Conservation (phyloP, 768 basidiomycete genomes). For the Rhizopogon salebrosus region DNA sequence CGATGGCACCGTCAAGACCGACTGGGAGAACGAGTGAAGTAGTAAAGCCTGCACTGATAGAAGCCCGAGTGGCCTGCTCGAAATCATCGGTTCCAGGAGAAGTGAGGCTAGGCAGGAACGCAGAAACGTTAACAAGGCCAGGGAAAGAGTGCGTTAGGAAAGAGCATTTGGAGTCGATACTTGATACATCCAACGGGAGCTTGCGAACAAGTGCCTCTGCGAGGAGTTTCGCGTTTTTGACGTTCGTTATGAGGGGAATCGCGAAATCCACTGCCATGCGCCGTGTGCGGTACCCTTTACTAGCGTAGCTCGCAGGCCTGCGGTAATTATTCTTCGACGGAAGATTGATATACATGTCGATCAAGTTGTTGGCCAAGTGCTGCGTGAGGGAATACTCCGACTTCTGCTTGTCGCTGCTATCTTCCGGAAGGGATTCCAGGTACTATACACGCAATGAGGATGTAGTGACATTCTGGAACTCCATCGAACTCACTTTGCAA, state of each 20-base stretch:
- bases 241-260: conserved; percentile 94
- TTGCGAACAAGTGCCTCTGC: conserved; percentile 89
- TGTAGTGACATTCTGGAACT: neutral
- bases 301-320: conserved; percentile 93
- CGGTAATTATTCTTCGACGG: conserved; percentile 98
- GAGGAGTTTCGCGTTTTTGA: conserved; percentile 96
- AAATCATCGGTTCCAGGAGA: conserved; percentile 47
- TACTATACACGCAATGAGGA: conserved; percentile 45
- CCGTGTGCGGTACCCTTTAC: conserved; percentile 94
- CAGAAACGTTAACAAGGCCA: conserved; percentile 82
- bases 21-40: conserved; percentile 75
- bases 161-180: conserved; percentile 90
- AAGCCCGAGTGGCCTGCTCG: conserved; percentile 66
- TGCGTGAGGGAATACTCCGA: conserved; percentile 97
- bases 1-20: conserved; percentile 56
- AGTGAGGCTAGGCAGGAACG: conserved; percentile 75
- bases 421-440: conserved; percentile 80
- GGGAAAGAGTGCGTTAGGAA: conserved; percentile 89
- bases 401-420: conserved; percentile 75
- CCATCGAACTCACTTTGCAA: conserved; percentile 65
- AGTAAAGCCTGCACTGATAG: conserved; percentile 87
- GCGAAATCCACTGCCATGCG: conserved; percentile 99
- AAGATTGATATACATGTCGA: conserved; percentile 99
- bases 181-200: conserved; percentile 86
- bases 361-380: conserved; percentile 93